Evolutionary conservation across 257 asterid genomes (phyloP), one percentile per base, ranked within the genome.

Genomic region (Prunella vulgaris): DNA sequence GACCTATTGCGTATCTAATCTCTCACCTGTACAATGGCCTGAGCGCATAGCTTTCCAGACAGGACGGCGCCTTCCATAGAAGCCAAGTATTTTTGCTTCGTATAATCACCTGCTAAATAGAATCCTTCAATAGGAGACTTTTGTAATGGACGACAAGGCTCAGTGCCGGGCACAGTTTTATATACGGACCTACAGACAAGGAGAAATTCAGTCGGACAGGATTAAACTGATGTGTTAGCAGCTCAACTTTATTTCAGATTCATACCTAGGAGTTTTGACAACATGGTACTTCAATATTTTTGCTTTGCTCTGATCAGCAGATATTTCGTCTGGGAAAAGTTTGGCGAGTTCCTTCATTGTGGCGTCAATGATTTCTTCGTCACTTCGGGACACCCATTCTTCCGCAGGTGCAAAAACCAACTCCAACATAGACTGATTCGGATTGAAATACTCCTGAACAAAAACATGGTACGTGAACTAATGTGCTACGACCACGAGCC

Each of bases 1-100:
- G 38, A 32, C 4, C 8, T 32, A 32, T 44, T 44, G 1, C 20
- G 18, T 1, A 7, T 5, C 5, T 49, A 5, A 5, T 13, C 3
- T 54, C 65, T 78, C 59, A 89, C 99, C 95, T 89, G 90, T 62
- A 86, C 88, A 86, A 94, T 91, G 54, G 99, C 91, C 80, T 89
- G 96, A 24, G 96, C 97, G 69, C 99, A 94, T 35, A 91, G 88
- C 84, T 94, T 94, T 79, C 99, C 99, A 0, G 99, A 94, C 24
- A 94, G 76, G 60, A 94, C 99, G 5, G 97, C 97, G 7, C 99
- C 99, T 87, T 94, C 99, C 99, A 94, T 94, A 5, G 98, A 91
- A 14, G 99, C 99, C 80, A 94, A 84, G 81, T 94, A 94, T 38
- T 91, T 94, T 57, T 94, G 99, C 85, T 94, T 94, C 10, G 99